Conservation (phyloP, 2,329 filamentous ascomycete species). For the Fusarium xyrophilum region DNA sequence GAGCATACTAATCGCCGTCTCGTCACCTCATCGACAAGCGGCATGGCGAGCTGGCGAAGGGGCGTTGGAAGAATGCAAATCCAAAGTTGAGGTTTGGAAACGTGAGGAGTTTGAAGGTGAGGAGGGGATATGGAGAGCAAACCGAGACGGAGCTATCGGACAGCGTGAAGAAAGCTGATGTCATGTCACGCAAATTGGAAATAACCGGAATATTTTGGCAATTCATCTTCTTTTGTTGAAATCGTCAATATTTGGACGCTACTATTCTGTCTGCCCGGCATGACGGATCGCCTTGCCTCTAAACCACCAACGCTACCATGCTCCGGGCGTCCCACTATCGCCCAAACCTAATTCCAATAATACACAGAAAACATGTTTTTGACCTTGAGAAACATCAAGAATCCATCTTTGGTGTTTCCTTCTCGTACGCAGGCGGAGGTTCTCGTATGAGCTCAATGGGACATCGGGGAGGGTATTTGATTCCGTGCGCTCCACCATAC, state of each 20-base stretch:
- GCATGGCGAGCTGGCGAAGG: slow-evolving; percentile 91
- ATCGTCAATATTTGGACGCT: slow-evolving; percentile 6
- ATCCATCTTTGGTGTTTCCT: slow-evolving; percentile 21
- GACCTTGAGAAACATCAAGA: background rate
- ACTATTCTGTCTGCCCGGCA: background rate
- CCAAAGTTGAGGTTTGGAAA: slow-evolving; percentile 93
- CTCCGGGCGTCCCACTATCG: slow-evolving; percentile 3
- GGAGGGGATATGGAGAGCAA: slow-evolving; percentile 86
- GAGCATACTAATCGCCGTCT: slow-evolving; percentile 89
- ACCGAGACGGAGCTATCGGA: slow-evolving; percentile 74
- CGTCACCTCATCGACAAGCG: slow-evolving; percentile 79
- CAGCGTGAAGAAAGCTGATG: slow-evolving; percentile 48
- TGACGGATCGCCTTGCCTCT: background rate
- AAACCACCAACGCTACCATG: slow-evolving; percentile 13
- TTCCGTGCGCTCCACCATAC: slow-evolving; percentile 43
- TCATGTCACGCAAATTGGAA: background rate
- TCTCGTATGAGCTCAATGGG: slow-evolving; percentile 50
- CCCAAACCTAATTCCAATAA: slow-evolving; percentile 12
- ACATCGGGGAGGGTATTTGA: slow-evolving; percentile 45
- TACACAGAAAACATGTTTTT: background rate
- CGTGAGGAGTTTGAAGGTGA: slow-evolving; percentile 83
- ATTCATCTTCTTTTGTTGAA: slow-evolving; percentile 1
- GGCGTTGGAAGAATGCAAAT: slow-evolving; percentile 85
- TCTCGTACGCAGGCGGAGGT: slow-evolving; percentile 48
- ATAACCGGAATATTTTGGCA: background rate